Evolutionary conservation across 2,329 filamentous ascomycete genomes (phyloP), one percentile per base, ranked within the genome.

Genomic region (Fusarium hostae): DNA sequence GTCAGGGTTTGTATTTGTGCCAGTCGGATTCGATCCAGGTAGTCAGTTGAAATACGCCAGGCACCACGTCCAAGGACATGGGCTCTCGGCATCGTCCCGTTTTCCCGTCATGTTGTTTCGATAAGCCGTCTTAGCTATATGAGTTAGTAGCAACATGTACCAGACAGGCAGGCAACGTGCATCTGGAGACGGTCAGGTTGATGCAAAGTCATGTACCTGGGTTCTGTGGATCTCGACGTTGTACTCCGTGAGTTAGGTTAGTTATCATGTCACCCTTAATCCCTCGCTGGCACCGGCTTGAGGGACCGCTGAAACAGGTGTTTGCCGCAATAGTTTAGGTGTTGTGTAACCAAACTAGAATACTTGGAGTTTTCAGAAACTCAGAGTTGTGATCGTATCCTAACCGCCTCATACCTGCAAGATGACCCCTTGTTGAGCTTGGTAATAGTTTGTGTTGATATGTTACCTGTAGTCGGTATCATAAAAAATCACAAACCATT

Each of bases 251-350:
- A 52, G 22, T 52, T 52, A 39, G 48, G 9, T 52, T 16, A n/a
- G 44, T 54, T 54, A 11, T 63, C 39, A 39, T 41, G 45, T 54
- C 40, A 35, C 22, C 24, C 39, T 68, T 20, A 24, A 55, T 56
- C 30, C 48, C 28, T 52, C 59, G 39, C 45, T 50, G 22, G 50
- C 50, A 41, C 24, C 26, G 30, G 40, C 16, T 26, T 41, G 26
- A 34, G 32, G 37, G 26, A 48, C 34, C 37, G 20, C 48, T 50
- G 24, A 44, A 44, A 45, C 65, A 63, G 63, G 28, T 45, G 57
- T 68, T 68, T 71, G 54, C 41, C 62, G 62, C 40, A 47, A 51
- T 66, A 39, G 41, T 45, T 50, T 22, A 32, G 47, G 48, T 71
- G 57, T 22, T 35, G 54, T 69, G 63, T 60, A 57, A 60, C 68